Evolutionary conservation across 179 eudicot genomes (phyloP).

Genomic region (Camellia oleifera): DNA sequence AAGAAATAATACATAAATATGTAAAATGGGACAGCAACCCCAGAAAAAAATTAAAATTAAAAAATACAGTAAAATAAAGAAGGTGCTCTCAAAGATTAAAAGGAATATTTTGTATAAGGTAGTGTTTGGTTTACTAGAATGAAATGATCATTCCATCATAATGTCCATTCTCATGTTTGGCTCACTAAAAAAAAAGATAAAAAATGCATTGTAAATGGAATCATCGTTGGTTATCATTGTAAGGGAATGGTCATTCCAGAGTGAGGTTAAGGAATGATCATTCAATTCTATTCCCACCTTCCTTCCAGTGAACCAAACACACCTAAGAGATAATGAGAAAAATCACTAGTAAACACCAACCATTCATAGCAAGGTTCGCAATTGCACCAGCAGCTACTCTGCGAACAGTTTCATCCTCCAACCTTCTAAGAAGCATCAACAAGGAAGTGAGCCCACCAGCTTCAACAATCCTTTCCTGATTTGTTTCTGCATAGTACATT

Average conservation of each 20-base stretch:
- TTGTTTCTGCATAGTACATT: constrained; percentile 53
- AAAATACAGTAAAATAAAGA: background rate
- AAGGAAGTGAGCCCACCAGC: constrained; percentile 97
- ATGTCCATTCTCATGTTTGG: no score
- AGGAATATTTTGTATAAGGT: background rate
- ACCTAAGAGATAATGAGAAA: background rate
- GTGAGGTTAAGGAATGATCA: no score
- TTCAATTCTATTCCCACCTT: no score
- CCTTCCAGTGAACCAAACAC: no score
- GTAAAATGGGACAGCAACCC: background rate
- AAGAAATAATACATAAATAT: background rate
- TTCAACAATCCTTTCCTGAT: constrained; percentile 90
- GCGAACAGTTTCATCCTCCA: constrained; percentile 91
- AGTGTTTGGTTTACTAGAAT: no score
- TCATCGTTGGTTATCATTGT: no score
- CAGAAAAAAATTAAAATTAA: background rate
- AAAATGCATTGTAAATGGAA: no score
- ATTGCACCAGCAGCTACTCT: constrained; percentile 99
- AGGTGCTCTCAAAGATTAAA: background rate
- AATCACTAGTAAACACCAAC: constrained; percentile 30
- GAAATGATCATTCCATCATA: no score
- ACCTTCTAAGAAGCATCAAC: constrained; percentile 90
- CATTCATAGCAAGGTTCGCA: constrained; percentile 99
- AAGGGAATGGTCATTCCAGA: no score
- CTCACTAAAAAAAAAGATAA: no score